Evolutionary conservation across 2,329 filamentous ascomycete species (phyloP), one percentile per base, ranked within the genome.

Genomic region (Colletotrichum tanaceti): DNA sequence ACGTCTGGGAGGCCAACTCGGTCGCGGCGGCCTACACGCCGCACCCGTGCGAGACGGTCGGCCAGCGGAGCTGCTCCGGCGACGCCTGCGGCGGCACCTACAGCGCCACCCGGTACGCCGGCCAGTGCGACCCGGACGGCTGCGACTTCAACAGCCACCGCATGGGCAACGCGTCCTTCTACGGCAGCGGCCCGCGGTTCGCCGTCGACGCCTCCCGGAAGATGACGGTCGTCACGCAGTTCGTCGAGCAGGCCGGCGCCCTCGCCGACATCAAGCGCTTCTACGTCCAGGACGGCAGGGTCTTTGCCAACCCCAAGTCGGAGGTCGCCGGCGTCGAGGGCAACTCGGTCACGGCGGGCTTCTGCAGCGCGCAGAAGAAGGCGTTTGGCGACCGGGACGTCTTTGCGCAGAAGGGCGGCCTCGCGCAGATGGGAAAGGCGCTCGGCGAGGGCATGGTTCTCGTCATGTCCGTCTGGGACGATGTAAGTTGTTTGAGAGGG

Each of bases 71-170:
- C 68, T 91, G 89, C 82, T 76, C 76, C 1, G 82, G 82, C 28
- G 78, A 85, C 70, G 70, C 70, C 5, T 89, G 86, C 72, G 87
- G 87, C 67, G 88, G 85, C 67, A 83, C 84, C 43, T 86, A 85
- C 73, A 81, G 79, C 65, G 63, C 73, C 62, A 79, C 84, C 73
- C 87, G 89, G 71, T 91, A 91, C 75, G 80, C 75, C 39, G 89
- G 89, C 64, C 78, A 85, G 63, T 92, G 90, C 78, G 90, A 92
- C 77, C 87, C 88, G 70, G 89, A 91, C 74, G 90, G 90, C 52
- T 92, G 90, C 73, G 90, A 91, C 77, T 91, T 89, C 85, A 91
- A 91, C 85, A 77, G 84, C 59, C 91, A 86, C 86, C 89, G 89
- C 76, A 83, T 87, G 83, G 90, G 90, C 71, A 84, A 89, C 79